phyloP scores from a whole-genome alignment of 306 rosid species.

The Citrullus colocynthis region DNA sequence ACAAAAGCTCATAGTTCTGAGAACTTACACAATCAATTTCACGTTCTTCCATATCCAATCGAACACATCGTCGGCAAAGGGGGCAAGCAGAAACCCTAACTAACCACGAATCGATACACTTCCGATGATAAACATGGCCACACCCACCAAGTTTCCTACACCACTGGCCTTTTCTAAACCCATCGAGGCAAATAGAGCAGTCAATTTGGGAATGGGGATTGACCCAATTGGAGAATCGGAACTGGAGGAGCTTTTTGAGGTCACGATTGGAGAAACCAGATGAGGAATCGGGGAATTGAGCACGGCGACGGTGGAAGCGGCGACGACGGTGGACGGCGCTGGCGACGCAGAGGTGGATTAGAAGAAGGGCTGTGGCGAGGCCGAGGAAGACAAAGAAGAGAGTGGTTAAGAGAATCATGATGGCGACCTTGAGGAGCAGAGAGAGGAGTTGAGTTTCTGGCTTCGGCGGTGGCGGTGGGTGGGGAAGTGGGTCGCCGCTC shows the following conservation, averaged over 20 bases:
- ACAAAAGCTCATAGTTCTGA: slow-evolving; percentile 8
- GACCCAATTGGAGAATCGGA: slow-evolving; percentile 22
- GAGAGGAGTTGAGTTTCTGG: slow-evolving; percentile 45
- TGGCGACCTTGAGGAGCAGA: slow-evolving; percentile 49
- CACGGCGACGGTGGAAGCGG: slow-evolving; percentile 13
- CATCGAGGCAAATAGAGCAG: slow-evolving; percentile 67
- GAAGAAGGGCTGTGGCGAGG: slow-evolving; percentile 57
- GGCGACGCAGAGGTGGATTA: slow-evolving; percentile 49
- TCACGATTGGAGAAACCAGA: slow-evolving; percentile 24
- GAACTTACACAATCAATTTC: slow-evolving; percentile 23
- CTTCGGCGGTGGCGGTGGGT: slow-evolving; percentile 24
- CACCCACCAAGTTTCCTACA: slow-evolving; percentile 55
- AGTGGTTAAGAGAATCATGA: slow-evolving; percentile 62
- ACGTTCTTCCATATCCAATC: slow-evolving; percentile 18
- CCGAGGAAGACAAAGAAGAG: slow-evolving; percentile 66
- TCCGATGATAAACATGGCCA: slow-evolving; percentile 55
- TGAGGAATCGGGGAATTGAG: slow-evolving; percentile 13
- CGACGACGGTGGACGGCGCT: slow-evolving; percentile 57
- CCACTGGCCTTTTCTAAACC: slow-evolving; percentile 54
- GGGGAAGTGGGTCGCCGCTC: slow-evolving; percentile 4
- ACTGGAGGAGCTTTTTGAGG: slow-evolving; percentile 43
- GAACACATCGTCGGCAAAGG: slow-evolving; percentile 60
- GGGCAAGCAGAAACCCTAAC: slow-evolving; percentile 67
- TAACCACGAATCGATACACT: slow-evolving; percentile 73
- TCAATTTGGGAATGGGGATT: slow-evolving; percentile 19